A percentile compares a stretch with the other conserved stretches of the same genome.
phyloP scores from a whole-genome alignment of 371 early-diverging fungal genomes.

The Nematocida sp. region DNA sequence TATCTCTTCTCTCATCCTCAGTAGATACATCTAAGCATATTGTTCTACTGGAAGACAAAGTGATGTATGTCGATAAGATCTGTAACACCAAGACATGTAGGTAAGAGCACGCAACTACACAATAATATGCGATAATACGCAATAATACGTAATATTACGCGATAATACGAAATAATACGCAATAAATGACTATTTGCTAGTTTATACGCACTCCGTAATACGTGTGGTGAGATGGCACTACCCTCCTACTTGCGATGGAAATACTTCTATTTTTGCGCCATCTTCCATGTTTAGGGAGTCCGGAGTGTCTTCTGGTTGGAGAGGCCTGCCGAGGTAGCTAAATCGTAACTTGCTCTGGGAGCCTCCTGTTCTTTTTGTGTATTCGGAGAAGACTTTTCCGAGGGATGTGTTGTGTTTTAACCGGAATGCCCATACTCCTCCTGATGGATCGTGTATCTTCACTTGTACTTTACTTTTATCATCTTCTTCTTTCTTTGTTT shows the following conservation, averaged over 20 bases:
- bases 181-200: no score
- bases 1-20: not conserved
- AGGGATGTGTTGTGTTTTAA: slow-evolving; percentile 34
- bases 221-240: not conserved
- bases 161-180: no score
- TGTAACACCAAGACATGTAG: no score
- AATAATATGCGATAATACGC: no score
- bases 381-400: slow-evolving; percentile 38
- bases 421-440: slow-evolving; percentile 2
- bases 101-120: no score
- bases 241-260: slow-evolving; percentile 44
- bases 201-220: no score
- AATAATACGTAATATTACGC: no score
- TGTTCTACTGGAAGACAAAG: not conserved
- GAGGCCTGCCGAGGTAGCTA: slow-evolving; percentile 23
- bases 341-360: slow-evolving; percentile 34
- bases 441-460: not conserved
- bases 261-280: slow-evolving; percentile 21
- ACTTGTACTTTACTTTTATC: not conserved
- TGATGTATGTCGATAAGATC: not conserved
- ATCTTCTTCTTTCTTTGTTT: slow-evolving; percentile 12
- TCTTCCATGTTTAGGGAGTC: slow-evolving; percentile 8
- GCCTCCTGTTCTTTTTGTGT: not conserved
- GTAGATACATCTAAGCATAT: not conserved
- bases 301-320: slow-evolving; percentile 30